Evolutionary conservation across 2,329 filamentous ascomycete species (phyloP).

Genomic region (Alternaria brassicicola): DNA sequence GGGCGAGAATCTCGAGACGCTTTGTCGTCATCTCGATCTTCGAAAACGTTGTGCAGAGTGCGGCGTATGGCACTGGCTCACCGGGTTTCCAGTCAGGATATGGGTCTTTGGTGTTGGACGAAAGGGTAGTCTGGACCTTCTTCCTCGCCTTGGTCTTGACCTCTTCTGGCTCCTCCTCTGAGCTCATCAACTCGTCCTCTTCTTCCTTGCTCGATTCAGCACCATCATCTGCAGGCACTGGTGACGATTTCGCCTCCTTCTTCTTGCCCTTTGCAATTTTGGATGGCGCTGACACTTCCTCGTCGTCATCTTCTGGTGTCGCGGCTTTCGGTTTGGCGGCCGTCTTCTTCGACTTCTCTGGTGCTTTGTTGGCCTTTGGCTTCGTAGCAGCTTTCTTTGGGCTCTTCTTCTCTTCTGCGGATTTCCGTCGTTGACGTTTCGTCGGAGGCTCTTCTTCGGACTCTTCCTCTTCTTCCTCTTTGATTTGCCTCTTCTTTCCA

Average conservation of each 20-base stretch:
- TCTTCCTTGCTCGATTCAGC: constrained; percentile 34
- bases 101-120: constrained; percentile 72
- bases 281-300: constrained; percentile 17
- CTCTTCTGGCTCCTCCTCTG: constrained; percentile 70
- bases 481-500: constrained; percentile 40
- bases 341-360: constrained; percentile 23
- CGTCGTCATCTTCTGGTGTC: constrained; percentile 31
- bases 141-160: constrained; percentile 76
- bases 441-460: constrained; percentile 47
- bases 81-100: constrained; percentile 95
- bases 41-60: constrained; percentile 92
- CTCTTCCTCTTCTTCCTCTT: constrained; percentile 40
- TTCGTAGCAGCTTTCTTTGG: constrained; percentile 26
- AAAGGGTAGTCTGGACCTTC: constrained; percentile 78
- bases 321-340: constrained; percentile 22
- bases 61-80: constrained; percentile 89
- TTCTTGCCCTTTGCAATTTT: constrained; percentile 28
- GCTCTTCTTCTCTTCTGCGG: constrained; percentile 27
- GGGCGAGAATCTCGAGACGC: constrained; percentile 82
- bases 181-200: constrained; percentile 57
- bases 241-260: constrained; percentile 29
- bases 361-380: constrained; percentile 26
- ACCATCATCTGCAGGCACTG: constrained; percentile 31
- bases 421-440: constrained; percentile 45
- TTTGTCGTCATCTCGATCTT: constrained; percentile 95